Evolutionary conservation across 1,284 basidiomycete species (phyloP).

Genomic region (Phellopilus nigrolimitatus): DNA sequence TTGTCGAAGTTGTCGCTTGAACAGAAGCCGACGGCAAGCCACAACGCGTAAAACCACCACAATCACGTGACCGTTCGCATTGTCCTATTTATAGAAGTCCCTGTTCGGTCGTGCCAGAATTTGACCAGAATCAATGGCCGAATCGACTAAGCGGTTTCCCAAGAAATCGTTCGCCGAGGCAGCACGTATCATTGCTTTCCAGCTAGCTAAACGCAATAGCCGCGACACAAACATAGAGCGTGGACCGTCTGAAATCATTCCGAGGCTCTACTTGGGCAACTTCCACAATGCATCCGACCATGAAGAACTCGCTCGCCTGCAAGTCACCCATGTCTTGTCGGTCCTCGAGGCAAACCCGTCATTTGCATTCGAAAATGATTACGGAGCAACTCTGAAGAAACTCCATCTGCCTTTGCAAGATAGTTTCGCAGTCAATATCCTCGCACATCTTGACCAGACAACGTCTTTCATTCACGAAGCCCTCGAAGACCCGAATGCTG

Average conservation of each 20-base stretch:
- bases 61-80: not conserved
- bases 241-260: slow-evolving; percentile 40
- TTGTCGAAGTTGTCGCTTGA: not conserved
- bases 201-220: slow-evolving; percentile 2
- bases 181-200: slow-evolving; percentile 5
- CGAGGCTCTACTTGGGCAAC: slow-evolving; percentile 64
- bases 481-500: slow-evolving; percentile 40
- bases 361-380: slow-evolving; percentile 27
- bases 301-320: slow-evolving; percentile 37
- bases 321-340: slow-evolving; percentile 39
- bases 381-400: slow-evolving; percentile 25
- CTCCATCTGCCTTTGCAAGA: slow-evolving; percentile 35
- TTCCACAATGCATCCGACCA: slow-evolving; percentile 47
- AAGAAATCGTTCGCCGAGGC: not conserved
- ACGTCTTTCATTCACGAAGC: slow-evolving; percentile 37
- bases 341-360: slow-evolving; percentile 37
- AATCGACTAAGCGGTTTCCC: not conserved
- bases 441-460: slow-evolving; percentile 32
- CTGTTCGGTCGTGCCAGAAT: not conserved
- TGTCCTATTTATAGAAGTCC: not conserved
- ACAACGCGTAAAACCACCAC: not conserved
- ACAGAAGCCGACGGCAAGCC: not conserved
- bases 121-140: not conserved
- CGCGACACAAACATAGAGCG: not conserved
- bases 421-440: slow-evolving; percentile 28